Base-by-base conservation (phyloP, 2,329 filamentous ascomycete genomes). In the Apiospora rasikravindrae region DNA sequence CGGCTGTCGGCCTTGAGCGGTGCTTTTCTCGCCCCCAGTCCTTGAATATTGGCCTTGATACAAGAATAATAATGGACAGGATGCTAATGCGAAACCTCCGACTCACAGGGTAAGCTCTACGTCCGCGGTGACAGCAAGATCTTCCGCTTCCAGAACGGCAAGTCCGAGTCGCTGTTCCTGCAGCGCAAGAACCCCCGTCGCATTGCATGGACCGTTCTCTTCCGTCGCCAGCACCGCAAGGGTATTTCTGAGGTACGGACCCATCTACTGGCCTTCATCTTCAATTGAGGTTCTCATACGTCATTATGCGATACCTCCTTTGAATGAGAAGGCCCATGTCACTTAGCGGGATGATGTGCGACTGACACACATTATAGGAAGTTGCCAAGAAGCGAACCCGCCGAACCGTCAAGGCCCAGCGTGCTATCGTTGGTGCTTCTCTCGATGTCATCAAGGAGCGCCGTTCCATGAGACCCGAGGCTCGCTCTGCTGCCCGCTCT, bases 181-280 rank as follows among this genome's bases (percentile, higher is more conserved):
- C 96, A 99, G 92, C 96, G 96, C 91, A 99, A 99, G 94, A 99
- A 99, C 92, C 96, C 96, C 86, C 96, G 96, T 87, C 95, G 96
- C 86, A 98, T 99, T 87, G 92, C 96, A 81, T 99, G 96, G 96
- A 99, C 96, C 80, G 92, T 95, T 82, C 94, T 99, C 78, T 99
- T 94, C 94, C 93, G 96, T 87, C 94, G 96, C 88, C 94, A 97
- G 89, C 96, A 98, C 93, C 96, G 95, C 91, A 99, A 99, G 95
- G 96, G 96, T 93, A 97, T 98, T 89, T 97, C 96, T 91, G 96
- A 99, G 95, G 96, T 98, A 93, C 64, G 69, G 45, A 73, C 40
- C 53, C 67, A 67, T 57, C 24, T 26, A 42, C 66, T 47, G 44
- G 66, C 40, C 13, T 68, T 44, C 24, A 45, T 68, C n/a, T 10